phyloP scores from a whole-genome alignment of 1,284 basidiomycete genomes.

The Pascua guehoae region DNA sequence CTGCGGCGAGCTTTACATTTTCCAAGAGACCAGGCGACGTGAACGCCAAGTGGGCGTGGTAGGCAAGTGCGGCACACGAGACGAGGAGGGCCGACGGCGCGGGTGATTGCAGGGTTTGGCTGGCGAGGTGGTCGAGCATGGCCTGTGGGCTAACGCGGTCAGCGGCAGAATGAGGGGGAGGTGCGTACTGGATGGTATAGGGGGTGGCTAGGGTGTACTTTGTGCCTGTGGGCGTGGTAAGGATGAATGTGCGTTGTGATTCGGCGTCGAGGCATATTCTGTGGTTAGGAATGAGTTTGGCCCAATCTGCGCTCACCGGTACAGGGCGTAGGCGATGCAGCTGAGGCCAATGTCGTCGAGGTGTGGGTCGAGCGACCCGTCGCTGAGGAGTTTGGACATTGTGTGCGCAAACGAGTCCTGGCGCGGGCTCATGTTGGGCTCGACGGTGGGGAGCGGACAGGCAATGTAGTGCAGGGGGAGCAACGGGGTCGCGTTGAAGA shows the following conservation, averaged over 20 bases:
- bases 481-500: conserved; percentile 18
- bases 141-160: conserved; percentile 12
- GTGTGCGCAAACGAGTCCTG: conserved; percentile 10
- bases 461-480: conserved; percentile 17
- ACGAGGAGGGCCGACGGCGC: conserved; percentile 16
- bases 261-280: conserved; percentile 21
- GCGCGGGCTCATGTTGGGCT: not conserved
- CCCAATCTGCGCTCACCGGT: conserved; percentile 13
- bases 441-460: conserved; percentile 6
- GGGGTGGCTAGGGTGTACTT: conserved; percentile 7
- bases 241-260: conserved; percentile 4
- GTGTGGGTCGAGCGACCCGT: conserved; percentile 10
- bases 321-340: conserved; percentile 19
- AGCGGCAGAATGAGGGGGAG: not conserved
- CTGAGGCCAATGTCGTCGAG: conserved; percentile 20
- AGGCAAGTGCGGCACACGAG: conserved; percentile 22
- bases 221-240: not conserved
- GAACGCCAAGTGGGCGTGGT: conserved; percentile 25
- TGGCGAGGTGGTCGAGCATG: conserved; percentile 20
- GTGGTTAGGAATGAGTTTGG: not conserved
- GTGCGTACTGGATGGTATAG: conserved; percentile 17
- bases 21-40: conserved; percentile 18
- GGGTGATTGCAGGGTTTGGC: conserved; percentile 12
- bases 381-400: conserved; percentile 16
- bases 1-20: conserved; percentile 23